Evolutionary conservation across 768 basidiomycete genomes (phyloP).

Genomic region (Lactifluus subvellereus): DNA sequence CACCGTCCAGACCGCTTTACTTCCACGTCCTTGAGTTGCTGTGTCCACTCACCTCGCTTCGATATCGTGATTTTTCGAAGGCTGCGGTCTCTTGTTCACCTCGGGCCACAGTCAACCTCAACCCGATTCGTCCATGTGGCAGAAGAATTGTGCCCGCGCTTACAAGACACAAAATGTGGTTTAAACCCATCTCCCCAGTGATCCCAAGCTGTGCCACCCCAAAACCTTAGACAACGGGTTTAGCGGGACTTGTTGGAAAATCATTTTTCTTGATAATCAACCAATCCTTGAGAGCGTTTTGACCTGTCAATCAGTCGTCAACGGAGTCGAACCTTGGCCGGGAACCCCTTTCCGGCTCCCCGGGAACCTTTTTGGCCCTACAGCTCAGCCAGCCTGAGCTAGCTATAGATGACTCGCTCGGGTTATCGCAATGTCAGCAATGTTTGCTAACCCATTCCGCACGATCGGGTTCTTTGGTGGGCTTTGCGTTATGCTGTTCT

Average conservation of each 20-base stretch:
- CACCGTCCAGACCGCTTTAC: not conserved
- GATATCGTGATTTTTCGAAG: not conserved
- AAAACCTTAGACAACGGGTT: not conserved
- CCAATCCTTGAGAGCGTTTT: too few species aligned
- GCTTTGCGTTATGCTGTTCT: too few species aligned
- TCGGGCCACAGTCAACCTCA: not conserved
- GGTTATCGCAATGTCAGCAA: not conserved
- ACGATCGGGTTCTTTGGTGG: not conserved
- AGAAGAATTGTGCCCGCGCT: not conserved
- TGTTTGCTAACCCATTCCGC: not conserved
- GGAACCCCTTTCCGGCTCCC: too few species aligned
- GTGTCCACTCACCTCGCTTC: not conserved
- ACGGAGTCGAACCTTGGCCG: too few species aligned
- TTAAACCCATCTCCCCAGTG: not conserved
- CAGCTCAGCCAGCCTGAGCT: too few species aligned
- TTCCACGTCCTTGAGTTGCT: not conserved
- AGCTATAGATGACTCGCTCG: not conserved
- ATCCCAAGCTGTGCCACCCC: conserved; percentile 4
- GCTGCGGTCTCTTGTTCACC: not conserved
- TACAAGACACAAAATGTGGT: too few species aligned
- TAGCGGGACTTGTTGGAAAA: not conserved
- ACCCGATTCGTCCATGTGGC: conserved; percentile 3
- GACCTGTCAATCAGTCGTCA: too few species aligned
- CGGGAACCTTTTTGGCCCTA: too few species aligned
- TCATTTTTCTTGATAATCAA: not conserved